Conservation (phyloP, 345 rosid genomes). For the Erysimum cheiranthoides region DNA sequence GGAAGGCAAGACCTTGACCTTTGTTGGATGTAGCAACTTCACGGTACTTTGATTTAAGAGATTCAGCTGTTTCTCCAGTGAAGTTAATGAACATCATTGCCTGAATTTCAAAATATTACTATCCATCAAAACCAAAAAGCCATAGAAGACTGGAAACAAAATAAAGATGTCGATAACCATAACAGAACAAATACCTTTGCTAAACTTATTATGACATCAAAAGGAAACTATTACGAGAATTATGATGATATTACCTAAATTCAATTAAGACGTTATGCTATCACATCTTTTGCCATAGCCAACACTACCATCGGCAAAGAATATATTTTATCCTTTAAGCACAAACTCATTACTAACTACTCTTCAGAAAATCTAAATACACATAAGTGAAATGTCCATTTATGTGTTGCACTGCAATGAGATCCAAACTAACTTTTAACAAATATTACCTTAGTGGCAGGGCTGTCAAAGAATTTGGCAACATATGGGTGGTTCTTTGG, state of each 20-base stretch:
- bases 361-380: not conserved
- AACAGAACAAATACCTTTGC: conserved; percentile 2
- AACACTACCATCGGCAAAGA: not conserved
- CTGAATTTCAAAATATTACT: conserved; percentile 46
- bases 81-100: conserved; percentile 89
- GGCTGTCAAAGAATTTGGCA: conserved; percentile 73
- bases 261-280: not conserved
- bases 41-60: conserved; percentile 67
- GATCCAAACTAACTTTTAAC: conserved; percentile 2
- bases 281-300: not conserved
- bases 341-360: conserved; percentile 9
- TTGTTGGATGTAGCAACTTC: conserved; percentile 76
- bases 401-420: not conserved
- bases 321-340: conserved; percentile 5
- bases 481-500: conserved; percentile 80
- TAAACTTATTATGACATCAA: not conserved
- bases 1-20: conserved; percentile 71
- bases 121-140: conserved; percentile 19
- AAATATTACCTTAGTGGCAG: conserved; percentile 67
- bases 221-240: not conserved
- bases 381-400: not conserved
- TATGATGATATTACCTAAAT: not conserved
- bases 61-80: conserved; percentile 59
- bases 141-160: not conserved
- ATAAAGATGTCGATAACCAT: not conserved